Base-by-base conservation (phyloP, 257 asterid genomes). In the Nicotiana attenuata region DNA sequence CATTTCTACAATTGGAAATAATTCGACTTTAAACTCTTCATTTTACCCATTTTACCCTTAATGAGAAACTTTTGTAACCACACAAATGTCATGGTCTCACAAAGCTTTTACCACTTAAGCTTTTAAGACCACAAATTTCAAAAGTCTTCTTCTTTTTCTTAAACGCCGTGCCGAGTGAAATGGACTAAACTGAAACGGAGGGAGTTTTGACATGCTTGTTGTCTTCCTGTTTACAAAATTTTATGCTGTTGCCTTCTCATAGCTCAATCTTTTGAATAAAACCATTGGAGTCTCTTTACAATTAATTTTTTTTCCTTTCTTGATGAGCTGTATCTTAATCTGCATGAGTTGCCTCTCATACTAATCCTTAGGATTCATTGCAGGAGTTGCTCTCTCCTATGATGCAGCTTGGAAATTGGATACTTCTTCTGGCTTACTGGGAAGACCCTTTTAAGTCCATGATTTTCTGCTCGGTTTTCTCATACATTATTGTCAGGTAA, bases 371-470 rank as follows among this genome's bases (percentile, higher is more conserved):
- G 20, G 19, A 83, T 77, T 67, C 26, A 20, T 41, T 50, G 91
- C 93, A 95, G 99, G 98, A 96, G 89, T 86, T 96, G 90, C 91
- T 96, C 77, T 92, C 92, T 82, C 99, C 99, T n/a, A 17, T 87
- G 82, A 83, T 82, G n/a, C 89, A 92, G 84, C 63, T 86, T 76
- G 90, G 96, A 89, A 89, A 91, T 85, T 81, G 89, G 91, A 88
- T 96, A 80, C 87, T 89, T 68, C 87, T 84, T 87, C 82, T 96
- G 75, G 91, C 91, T 52, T 83, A 87, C 87, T 94, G 98, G 99
- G 97, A 94, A 82, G 91, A 89, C 82, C 93, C 97, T 76, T 78
- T 83, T 65, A 96, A 88, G 82, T 96, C 99, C 60, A 78, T 77
- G 64, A 65, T 78, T 4, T 92, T 94, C 85, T 94, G 98, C 83